Conservation (phyloP, 1,139 yeast genomes). For the Trichomonascaceae sp. region DNA sequence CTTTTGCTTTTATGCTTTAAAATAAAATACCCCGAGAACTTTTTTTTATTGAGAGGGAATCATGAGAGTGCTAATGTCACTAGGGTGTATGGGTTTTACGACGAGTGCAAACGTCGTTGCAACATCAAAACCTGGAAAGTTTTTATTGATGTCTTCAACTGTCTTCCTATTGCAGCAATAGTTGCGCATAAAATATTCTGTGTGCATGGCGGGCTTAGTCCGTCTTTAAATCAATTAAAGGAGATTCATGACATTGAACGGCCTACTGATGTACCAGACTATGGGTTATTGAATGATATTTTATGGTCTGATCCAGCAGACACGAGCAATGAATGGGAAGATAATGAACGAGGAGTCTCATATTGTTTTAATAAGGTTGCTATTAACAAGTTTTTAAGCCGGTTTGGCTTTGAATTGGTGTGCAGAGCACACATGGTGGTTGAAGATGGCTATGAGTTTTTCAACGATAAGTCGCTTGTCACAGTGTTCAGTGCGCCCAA, state of each 20-base stretch:
- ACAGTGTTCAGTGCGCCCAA: slow-evolving; percentile 97
- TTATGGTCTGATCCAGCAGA: slow-evolving; percentile 98
- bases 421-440: slow-evolving; percentile 99
- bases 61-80: slow-evolving; percentile 98
- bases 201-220: slow-evolving; percentile 95
- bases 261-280: slow-evolving; percentile 97
- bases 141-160: slow-evolving; percentile 89
- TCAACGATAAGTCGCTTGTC: slow-evolving; percentile 86
- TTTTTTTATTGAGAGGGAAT: slow-evolving; percentile 85
- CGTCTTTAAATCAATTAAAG: slow-evolving; percentile 83
- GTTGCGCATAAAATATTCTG: slow-evolving; percentile 96
- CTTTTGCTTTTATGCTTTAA: slow-evolving; percentile 79
- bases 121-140: slow-evolving; percentile 90
- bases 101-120: slow-evolving; percentile 92
- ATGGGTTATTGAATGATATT: slow-evolving; percentile 84
- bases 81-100: slow-evolving; percentile 91
- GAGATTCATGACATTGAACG: slow-evolving; percentile 87
- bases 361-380: slow-evolving; percentile 92
- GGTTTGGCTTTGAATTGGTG: slow-evolving; percentile 88
- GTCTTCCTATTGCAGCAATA: slow-evolving; percentile 90
- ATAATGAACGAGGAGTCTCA: slow-evolving; percentile 95
- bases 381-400: slow-evolving; percentile 78
- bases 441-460: slow-evolving; percentile 96
- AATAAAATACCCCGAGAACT: slow-evolving; percentile 94
- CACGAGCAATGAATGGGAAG: slow-evolving; percentile 94